Evolutionary conservation across 371 early-diverging fungal genomes (phyloP).

Genomic region (Lichtheimia ramosa): DNA sequence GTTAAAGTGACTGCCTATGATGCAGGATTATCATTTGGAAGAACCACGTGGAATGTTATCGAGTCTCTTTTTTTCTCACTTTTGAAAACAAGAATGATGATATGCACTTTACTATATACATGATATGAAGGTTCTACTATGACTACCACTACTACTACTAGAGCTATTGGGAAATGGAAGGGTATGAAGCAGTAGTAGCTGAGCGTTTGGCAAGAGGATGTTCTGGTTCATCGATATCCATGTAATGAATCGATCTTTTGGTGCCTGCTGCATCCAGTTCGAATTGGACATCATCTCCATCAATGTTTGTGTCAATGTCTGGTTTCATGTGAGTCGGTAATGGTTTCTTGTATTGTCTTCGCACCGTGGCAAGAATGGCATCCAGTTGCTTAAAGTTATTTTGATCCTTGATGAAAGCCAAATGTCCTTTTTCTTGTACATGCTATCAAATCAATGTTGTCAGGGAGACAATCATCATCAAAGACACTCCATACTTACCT

Average conservation of each 20-base stretch:
- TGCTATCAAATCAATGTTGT: slow-evolving; percentile 23
- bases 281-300: slow-evolving; percentile 27
- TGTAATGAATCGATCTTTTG: slow-evolving; percentile 4
- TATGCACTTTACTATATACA: too few relatives aligned
- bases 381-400: slow-evolving; percentile 42
- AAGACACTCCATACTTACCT: slow-evolving; percentile 20
- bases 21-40: too few relatives aligned
- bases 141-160: too few relatives aligned
- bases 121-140: too few relatives aligned
- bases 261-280: neutral
- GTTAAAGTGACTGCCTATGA: too few relatives aligned
- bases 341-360: slow-evolving; percentile 24
- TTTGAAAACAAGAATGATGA: too few relatives aligned
- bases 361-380: slow-evolving; percentile 23
- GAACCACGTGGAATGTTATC: too few relatives aligned
- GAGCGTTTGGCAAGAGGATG: neutral
- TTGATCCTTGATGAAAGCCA: slow-evolving; percentile 28
- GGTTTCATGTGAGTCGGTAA: slow-evolving; percentile 17
- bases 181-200: too few relatives aligned
- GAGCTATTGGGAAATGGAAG: too few relatives aligned
- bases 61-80: too few relatives aligned
- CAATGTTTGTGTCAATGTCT: slow-evolving; percentile 19
- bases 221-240: neutral
- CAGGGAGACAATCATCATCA: neutral
- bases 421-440: slow-evolving; percentile 28